These are phyloP conservation scores for Dispira simplex DNA, from an alignment of 192 early-diverging fungal species.

Conservation along the genomic window DNA sequence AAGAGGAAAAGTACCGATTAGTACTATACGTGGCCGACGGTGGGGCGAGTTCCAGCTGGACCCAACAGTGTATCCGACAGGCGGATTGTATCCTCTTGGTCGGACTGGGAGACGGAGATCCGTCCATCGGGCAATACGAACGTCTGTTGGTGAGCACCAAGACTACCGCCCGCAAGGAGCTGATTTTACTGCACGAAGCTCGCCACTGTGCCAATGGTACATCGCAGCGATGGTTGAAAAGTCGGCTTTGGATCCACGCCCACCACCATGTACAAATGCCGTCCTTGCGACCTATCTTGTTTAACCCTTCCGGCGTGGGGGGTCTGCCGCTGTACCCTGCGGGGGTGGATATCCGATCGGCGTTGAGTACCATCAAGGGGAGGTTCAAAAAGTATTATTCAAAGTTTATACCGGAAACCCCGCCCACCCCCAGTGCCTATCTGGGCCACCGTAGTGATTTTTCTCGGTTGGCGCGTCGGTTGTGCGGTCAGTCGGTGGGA, in stretches of 20 bases:
- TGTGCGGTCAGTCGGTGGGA: constrained; percentile 83
- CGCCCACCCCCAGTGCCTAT: constrained; percentile 20
- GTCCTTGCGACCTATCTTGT: constrained; percentile 15
- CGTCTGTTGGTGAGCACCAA: constrained; percentile 82
- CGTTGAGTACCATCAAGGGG: constrained; percentile 42
- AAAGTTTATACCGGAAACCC: constrained; percentile 18
- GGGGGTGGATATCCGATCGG: constrained; percentile 7
- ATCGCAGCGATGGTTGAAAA: constrained; percentile 87
- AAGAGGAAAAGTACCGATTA: constrained; percentile 75
- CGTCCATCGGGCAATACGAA: constrained; percentile 83
- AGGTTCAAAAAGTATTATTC: constrained; percentile 53
- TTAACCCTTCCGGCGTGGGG: background rate
- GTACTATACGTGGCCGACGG: constrained; percentile 95
- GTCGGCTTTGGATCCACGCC: constrained; percentile 83
- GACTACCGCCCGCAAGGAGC: constrained; percentile 94
- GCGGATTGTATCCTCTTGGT: constrained; percentile 93
- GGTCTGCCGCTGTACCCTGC: background rate
- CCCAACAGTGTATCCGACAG: constrained; percentile 86
- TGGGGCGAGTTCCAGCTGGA: constrained; percentile 80
- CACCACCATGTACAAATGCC: constrained; percentile 93
- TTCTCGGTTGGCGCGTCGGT: constrained; percentile 73
- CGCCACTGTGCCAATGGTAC: constrained; percentile 60
- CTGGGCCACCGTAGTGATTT: constrained; percentile 37
- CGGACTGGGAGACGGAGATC: constrained; percentile 80
- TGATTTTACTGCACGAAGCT: constrained; percentile 78